These are phyloP conservation scores for Fraxinus paxiana DNA, from an alignment of 305 asterid species.

Conservation along the genomic window DNA sequence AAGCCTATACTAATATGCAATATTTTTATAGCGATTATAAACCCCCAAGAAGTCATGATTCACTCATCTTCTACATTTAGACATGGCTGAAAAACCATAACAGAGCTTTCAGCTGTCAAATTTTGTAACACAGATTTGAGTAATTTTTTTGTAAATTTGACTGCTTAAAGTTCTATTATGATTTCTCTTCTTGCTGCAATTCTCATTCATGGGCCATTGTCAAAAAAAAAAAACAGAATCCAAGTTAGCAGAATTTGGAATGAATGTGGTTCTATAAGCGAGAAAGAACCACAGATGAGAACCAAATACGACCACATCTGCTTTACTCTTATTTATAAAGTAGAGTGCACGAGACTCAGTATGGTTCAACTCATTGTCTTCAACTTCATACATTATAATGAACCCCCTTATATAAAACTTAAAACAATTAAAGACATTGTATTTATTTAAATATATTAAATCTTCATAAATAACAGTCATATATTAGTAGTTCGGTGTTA, in stretches of 20 bases:
- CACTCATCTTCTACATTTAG: constrained; percentile 1
- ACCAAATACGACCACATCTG: neutral
- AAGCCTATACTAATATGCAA: neutral
- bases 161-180: neutral
- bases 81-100: neutral
- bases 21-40: neutral
- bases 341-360: neutral
- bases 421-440: neutral
- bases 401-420: neutral
- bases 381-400: neutral
- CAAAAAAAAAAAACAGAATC: neutral
- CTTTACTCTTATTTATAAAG: neutral
- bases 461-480: neutral
- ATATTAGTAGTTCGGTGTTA: neutral
- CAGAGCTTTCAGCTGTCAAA: neutral
- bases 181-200: neutral
- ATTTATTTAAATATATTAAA: neutral
- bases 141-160: neutral
- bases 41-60: neutral
- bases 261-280: neutral
- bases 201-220: neutral
- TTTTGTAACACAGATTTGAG: neutral
- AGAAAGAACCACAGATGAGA: neutral
- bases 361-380: neutral
- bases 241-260: neutral